Percentiles rank a stretch among this genome's conserved stretches.
Conservation (phyloP, 169 alveolate genomes). For the Eimeria sp. region DNA sequence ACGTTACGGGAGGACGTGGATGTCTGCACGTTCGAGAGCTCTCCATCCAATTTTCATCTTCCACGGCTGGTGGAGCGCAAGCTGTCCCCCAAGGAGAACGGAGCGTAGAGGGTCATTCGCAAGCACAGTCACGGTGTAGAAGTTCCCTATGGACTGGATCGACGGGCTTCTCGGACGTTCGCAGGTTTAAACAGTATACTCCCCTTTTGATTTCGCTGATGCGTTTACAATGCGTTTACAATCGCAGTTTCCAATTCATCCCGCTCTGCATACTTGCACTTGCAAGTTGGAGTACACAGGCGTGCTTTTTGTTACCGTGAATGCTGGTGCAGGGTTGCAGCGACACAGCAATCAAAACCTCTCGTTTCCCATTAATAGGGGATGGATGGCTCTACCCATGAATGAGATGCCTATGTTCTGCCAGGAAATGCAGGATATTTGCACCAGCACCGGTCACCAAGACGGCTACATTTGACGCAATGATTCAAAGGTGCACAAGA, state of each 20-base stretch:
- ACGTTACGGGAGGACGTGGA: too few species aligned
- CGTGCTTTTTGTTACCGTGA: neutral
- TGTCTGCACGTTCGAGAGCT: too few species aligned
- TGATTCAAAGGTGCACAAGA: too few species aligned
- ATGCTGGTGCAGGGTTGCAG: neutral
- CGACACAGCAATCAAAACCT: neutral
- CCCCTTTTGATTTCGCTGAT: neutral
- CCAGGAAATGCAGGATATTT: neutral
- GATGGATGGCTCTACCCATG: neutral
- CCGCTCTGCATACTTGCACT: neutral
- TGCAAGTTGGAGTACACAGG: neutral
- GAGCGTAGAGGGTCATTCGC: neutral
- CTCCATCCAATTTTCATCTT: too few species aligned
- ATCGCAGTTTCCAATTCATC: too few species aligned
- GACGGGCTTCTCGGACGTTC: neutral
- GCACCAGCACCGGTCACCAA: too few species aligned
- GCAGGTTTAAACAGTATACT: neutral
- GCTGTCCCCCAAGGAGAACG: neutral
- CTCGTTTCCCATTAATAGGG: neutral
- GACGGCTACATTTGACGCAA: too few species aligned
- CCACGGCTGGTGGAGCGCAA: too few species aligned
- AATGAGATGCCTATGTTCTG: neutral
- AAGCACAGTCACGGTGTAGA: neutral
- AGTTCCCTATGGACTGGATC: neutral
- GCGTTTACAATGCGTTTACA: neutral